A percentile compares a stretch with the other conserved stretches of the same genome.
phyloP scores from a whole-genome alignment of 768 basidiomycete species.

The Xerocomellus dryophilus region DNA sequence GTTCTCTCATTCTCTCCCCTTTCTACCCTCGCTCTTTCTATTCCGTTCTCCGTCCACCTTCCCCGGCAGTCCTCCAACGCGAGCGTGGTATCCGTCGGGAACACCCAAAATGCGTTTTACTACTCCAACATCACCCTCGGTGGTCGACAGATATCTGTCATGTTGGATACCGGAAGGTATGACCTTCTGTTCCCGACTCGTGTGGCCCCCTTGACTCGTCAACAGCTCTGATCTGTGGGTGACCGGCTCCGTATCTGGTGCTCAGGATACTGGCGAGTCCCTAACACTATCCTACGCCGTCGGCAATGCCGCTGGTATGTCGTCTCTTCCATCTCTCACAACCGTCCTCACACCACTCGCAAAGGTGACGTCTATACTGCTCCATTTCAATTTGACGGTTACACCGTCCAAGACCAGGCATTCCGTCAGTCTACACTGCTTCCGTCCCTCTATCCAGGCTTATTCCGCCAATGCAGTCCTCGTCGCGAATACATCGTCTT shows the following conservation, averaged over 20 bases:
- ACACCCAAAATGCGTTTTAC: constrained; percentile 73
- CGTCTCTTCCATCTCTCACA: background rate
- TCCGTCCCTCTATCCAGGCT: background rate
- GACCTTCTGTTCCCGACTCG: background rate
- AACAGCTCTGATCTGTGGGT: constrained; percentile 77
- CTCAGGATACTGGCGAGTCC: constrained; percentile 54
- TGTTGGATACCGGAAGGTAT: constrained; percentile 78
- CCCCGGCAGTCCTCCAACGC: constrained; percentile 26
- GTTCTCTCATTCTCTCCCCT: constrained; percentile 13
- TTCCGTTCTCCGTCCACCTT: constrained; percentile 31
- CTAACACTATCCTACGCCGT: constrained; percentile 65
- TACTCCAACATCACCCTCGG: constrained; percentile 68
- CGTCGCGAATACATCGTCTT: constrained; percentile 59
- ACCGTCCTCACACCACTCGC: background rate
- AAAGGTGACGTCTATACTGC: constrained; percentile 57
- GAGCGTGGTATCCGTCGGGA: constrained; percentile 45
- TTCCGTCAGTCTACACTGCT: constrained; percentile 46
- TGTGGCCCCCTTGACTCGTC: constrained; percentile 3
- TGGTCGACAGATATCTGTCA: constrained; percentile 52
- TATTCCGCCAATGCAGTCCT: constrained; percentile 43
- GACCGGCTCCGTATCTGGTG: constrained; percentile 43
- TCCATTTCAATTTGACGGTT: constrained; percentile 51
- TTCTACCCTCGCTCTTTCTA: constrained; percentile 28
- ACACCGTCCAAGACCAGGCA: constrained; percentile 60
- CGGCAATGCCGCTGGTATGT: constrained; percentile 58